These are phyloP conservation scores for Metarhizium guizhouense DNA, from an alignment of 2,329 filamentous ascomycete genomes.

Conservation along the genomic window DNA sequence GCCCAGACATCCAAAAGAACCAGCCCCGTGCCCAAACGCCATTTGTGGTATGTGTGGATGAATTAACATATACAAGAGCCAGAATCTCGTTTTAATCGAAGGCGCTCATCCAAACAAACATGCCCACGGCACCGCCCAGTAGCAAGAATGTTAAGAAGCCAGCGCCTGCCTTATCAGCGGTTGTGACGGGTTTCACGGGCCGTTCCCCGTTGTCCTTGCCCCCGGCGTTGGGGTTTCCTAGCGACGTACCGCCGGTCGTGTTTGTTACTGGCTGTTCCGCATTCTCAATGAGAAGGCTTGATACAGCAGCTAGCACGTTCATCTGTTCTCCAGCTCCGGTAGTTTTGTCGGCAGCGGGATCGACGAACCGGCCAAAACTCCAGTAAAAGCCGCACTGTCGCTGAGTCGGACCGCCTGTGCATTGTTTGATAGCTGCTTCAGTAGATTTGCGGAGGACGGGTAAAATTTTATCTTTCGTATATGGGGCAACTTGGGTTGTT, in stretches of 20 bases:
- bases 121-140: constrained; percentile 29
- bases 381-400: constrained; percentile 59
- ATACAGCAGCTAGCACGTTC: constrained; percentile 46
- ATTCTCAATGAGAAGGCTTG: constrained; percentile 35
- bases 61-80: background rate
- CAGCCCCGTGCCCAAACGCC: background rate
- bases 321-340: constrained; percentile 51
- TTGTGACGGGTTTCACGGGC: constrained; percentile 25
- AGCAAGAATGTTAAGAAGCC: constrained; percentile 38
- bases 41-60: background rate
- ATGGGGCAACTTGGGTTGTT: constrained; percentile 53
- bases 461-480: constrained; percentile 43
- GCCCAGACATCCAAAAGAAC: background rate
- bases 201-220: constrained; percentile 20
- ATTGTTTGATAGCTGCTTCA: constrained; percentile 50
- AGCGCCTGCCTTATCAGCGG: constrained; percentile 38
- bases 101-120: constrained; percentile 43
- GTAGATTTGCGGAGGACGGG: constrained; percentile 50
- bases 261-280: constrained; percentile 34
- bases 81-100: constrained; percentile 13
- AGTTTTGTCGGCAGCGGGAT: constrained; percentile 42
- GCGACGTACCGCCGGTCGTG: constrained; percentile 40
- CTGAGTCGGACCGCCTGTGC: constrained; percentile 48
- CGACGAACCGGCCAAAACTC: constrained; percentile 36
- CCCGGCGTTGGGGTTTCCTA: constrained; percentile 33